A percentile compares a stretch with the other conserved stretches of the same genome.
Evolutionary conservation across 306 rosid genomes (phyloP).

Genomic region (Cicer judaicum): DNA sequence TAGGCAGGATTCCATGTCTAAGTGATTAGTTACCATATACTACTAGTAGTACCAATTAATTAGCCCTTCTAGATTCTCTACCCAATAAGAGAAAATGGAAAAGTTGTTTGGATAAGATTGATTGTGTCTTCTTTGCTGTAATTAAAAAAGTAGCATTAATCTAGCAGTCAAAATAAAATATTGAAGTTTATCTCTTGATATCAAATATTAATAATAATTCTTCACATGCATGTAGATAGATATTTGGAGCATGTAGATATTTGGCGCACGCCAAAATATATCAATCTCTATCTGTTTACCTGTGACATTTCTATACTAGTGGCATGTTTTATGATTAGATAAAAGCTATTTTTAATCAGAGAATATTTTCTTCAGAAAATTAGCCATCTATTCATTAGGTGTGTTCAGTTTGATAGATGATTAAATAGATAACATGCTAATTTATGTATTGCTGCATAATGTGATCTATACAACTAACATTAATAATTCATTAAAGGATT

Average conservation of each 20-base stretch:
- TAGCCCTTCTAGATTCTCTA: slow-evolving; percentile 40
- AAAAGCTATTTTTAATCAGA: slow-evolving; percentile 6
- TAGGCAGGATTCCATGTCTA: slow-evolving; percentile 54
- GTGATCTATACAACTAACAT: no score
- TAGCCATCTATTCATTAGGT: no score
- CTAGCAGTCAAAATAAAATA: slow-evolving; percentile 27
- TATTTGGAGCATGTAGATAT: slow-evolving; percentile 36
- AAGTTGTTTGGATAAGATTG: slow-evolving; percentile 51
- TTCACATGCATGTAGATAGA: slow-evolving; percentile 38
- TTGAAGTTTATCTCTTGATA: slow-evolving; percentile 29
- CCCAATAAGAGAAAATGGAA: slow-evolving; percentile 14
- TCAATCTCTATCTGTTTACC: slow-evolving; percentile 27
- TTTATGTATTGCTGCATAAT: no score
- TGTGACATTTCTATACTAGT: slow-evolving; percentile 30
- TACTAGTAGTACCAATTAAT: slow-evolving; percentile 24
- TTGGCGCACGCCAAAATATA: slow-evolving; percentile 23
- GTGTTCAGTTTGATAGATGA: no score
- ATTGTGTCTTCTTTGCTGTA: slow-evolving; percentile 25
- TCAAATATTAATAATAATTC: slow-evolving; percentile 30
- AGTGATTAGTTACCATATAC: slow-evolving; percentile 40
- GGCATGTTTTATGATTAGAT: slow-evolving; percentile 20
- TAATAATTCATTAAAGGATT: no score
- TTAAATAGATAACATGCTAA: no score
- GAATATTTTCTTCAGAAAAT: neutral
- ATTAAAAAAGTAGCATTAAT: slow-evolving; percentile 16